A percentile compares a stretch with the other conserved stretches of the same genome.
These are phyloP conservation scores for Populus trichocarpa DNA, from an alignment of 441 rosid species.

Conservation along the genomic window DNA sequence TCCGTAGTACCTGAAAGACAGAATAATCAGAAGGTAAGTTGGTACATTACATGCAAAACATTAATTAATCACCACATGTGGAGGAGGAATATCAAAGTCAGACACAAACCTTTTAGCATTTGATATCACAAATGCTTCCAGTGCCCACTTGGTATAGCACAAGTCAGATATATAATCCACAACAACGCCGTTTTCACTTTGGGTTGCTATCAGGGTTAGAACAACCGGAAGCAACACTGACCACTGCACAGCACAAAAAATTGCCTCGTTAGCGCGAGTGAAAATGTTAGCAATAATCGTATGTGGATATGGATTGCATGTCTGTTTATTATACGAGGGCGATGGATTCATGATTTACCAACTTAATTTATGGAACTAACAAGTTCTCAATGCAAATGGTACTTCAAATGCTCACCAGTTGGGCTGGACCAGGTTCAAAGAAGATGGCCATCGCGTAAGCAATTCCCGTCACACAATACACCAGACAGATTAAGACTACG, in stretches of 20 bases:
- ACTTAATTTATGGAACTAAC: not conserved
- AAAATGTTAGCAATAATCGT: not conserved
- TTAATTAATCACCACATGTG: not conserved
- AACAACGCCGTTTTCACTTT: slow-evolving; percentile 28
- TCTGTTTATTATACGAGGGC: not conserved
- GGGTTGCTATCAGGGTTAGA: slow-evolving; percentile 79
- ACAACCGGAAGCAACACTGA: slow-evolving; percentile 96
- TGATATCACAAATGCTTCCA: slow-evolving; percentile 91
- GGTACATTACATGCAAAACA: not conserved
- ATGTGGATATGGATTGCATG: not conserved
- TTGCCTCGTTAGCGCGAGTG: not conserved
- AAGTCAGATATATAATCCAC: slow-evolving; percentile 38
- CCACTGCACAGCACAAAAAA: slow-evolving; percentile 54
- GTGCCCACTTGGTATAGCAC: slow-evolving; percentile 92
- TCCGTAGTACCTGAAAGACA: slow-evolving; percentile 59
- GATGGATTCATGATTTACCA: not conserved
- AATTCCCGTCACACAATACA: slow-evolving; percentile 87
- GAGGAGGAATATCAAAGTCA: not conserved
- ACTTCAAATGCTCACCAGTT: slow-evolving; percentile 52
- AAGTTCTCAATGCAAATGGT: not conserved
- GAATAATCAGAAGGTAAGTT: not conserved
- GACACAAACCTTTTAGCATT: slow-evolving; percentile 77
- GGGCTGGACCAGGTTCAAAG: slow-evolving; percentile 91
- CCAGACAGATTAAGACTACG: slow-evolving; percentile 70
- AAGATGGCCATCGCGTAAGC: slow-evolving; percentile 76